phyloP scores from a whole-genome alignment of 1,284 basidiomycete genomes.

The Malassezia dermatis region DNA sequence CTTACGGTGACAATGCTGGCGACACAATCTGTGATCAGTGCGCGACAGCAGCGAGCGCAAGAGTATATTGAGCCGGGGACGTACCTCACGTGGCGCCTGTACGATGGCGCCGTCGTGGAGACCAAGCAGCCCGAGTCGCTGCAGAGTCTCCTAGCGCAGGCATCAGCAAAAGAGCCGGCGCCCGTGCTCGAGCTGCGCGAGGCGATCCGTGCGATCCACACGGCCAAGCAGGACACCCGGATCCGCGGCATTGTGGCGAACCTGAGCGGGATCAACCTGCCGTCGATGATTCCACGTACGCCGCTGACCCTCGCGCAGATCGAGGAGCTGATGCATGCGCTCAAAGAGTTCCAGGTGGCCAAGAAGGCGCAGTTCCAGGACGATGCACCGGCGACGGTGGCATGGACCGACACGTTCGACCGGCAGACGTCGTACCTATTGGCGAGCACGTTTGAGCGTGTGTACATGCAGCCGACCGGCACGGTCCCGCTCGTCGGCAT shows the following conservation, averaged over 20 bases:
- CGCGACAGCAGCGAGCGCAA: not conserved
- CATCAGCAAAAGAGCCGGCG: slow-evolving; percentile 26
- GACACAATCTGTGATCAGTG: not conserved
- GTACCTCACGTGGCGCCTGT: slow-evolving; percentile 44
- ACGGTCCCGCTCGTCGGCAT: slow-evolving; percentile 49
- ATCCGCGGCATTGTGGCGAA: slow-evolving; percentile 50
- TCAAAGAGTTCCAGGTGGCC: slow-evolving; percentile 48
- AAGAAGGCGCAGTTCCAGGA: slow-evolving; percentile 45
- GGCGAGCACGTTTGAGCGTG: slow-evolving; percentile 49
- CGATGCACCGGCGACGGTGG: slow-evolving; percentile 40
- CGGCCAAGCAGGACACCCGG: slow-evolving; percentile 46
- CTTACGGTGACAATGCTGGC: not conserved
- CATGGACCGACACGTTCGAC: slow-evolving; percentile 49
- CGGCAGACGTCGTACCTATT: slow-evolving; percentile 49
- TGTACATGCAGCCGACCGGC: slow-evolving; percentile 50
- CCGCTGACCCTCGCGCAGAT: slow-evolving; percentile 50
- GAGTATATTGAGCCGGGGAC: slow-evolving; percentile 32
- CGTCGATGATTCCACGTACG: slow-evolving; percentile 36
- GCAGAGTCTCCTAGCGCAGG: slow-evolving; percentile 23
- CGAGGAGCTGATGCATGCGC: slow-evolving; percentile 49
- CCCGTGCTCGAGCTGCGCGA: slow-evolving; percentile 49
- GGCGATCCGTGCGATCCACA: slow-evolving; percentile 48
- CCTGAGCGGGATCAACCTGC: slow-evolving; percentile 47
- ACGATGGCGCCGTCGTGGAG: slow-evolving; percentile 45
- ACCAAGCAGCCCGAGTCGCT: slow-evolving; percentile 22